Evolutionary conservation across 257 asterid species (phyloP), one percentile per base, ranked within the genome.

Genomic region (Datura wrightii): DNA sequence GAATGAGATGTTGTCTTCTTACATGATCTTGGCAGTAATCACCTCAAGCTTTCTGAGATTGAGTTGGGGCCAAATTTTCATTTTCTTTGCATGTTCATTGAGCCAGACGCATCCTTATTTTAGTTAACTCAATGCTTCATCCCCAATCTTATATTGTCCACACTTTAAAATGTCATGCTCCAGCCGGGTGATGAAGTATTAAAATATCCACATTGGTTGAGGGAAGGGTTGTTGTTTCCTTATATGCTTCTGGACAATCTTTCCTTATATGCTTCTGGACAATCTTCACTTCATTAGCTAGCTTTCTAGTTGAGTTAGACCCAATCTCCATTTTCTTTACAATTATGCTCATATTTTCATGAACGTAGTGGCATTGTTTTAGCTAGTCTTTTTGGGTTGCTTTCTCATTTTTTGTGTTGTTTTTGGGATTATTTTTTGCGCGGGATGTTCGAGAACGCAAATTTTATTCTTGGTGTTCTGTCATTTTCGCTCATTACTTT

Each of bases 11-110:
- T 19, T 48, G 41, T 48, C 44, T 42, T 46, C 79, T 72, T 44
- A 72, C 46, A 46, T n/a, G 80, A 72, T n/a, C 53, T 70, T 70
- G 37, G 18, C 37, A 70, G 34, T 41, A 6, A 6, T 70, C 54
- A 19, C 36, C 54, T 70, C 79, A n/a, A 71, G 44, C 39, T 46
- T 46, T 71, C 52, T 71, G 79, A n/a, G 24, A 72, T 72, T 72
- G 80, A 44, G 80, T 46, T 72, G 1, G 18, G 56, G 10, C n/a
- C 80, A 19, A 72, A 44, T 72, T 71, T 71, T 44, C 18, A 10
- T 72, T 72, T 6, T 72, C 41, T 72, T 44, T 44, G 19, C 80
- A n/a, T 44, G 58, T 5, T 72, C 19, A 10, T n/a, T 44, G 80
- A n/a, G 54, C 41, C 41, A 4, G 44, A 48, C 74, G 6, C 24